Base-by-base conservation (phyloP, 495 filamentous ascomycete genomes). In the Aspergillus bertholletiae region DNA sequence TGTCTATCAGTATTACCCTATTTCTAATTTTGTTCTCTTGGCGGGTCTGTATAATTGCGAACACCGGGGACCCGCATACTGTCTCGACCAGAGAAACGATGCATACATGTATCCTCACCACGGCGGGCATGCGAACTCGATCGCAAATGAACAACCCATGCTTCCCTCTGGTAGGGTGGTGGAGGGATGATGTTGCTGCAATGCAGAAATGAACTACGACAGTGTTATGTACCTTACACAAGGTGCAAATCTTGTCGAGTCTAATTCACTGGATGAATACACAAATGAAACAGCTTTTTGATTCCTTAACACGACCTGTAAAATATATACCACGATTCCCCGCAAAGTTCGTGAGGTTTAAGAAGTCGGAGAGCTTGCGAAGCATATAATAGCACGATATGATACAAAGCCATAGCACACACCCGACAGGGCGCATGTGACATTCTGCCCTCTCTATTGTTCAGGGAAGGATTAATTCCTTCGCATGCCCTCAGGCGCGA, bases 1-100 rank as follows among this genome's bases (percentile, higher is more conserved):
- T 39, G 9, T 47, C 41, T 61, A 11, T 12, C 53, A 7, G 46
- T 22, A 15, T 41, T 37, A 48, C 8, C 22, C 46, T 45, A 34
- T 49, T 26, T 13, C 44, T 44, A 40, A 40, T 40, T 17, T 18
- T 40, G 37, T 20, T 40, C 37, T 40, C 37, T 40, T n/a, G 18
- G 37, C 34, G 37, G 37, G 37, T 40, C 13, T 18, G 7, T 40
- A 5, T 18, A 17, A 17, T 20, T 39, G 34, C 34, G n/a, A 39
- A 39, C 27, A 28, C 12, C 34, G 34, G 34, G 11, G 37, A 13
- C 18, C 18, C 7, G n/a, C 17, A 40, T 40, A 40, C 17, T 40
- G n/a, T 40, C 15, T 9, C 15, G 37, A 22, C 39, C 18, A 18
- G 39, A 43, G 18, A 7, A 37, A 37, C 34, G 34, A 37, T 37